Base-by-base conservation (phyloP, 2,329 filamentous ascomycete species). In the Cladophialophora chaetospira region DNA sequence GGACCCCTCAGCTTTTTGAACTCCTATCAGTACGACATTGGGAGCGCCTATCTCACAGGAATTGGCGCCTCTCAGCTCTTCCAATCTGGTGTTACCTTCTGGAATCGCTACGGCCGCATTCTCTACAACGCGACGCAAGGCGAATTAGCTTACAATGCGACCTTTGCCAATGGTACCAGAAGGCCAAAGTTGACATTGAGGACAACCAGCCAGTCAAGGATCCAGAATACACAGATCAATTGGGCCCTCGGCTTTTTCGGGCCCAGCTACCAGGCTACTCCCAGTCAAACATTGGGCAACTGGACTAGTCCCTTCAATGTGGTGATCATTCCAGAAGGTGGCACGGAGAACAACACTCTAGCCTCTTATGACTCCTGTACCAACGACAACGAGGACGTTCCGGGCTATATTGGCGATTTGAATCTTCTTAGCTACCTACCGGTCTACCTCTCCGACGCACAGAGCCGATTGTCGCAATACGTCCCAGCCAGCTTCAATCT, bases 221-320 rank as follows among this genome's bases (percentile, higher is more conserved):
- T 84, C 40, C 65, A 78, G 56, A 81, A 83, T 67, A 81, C 77
- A n/a, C 70, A 79, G 62, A 78, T 80, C 64, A 77, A 72, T 59
- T 81, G 79, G 79, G 73, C 77, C 1, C 69, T 81, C 2, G 78
- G 79, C 10, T 81, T 81, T 70, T 82, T 81, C 66, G 74, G 81
- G 36, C 75, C 76, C 6, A 77, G 72, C 21, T 79, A 74, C 71
- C 9, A 43, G 29, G 13, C 31, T 23, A 55, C 21, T 8, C 62
- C 73, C 3, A 68, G 76, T 44, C 71, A 73, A 3, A 70, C 64
- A 3, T 63, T 80, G n/a, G 65, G 64, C 10, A 71, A 73, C 60
- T 67, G 70, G n/a, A 72, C 74, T 9, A 80, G 76, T 58, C 43
- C 54, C 4, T 64, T 58, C 60, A 70, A 80, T 38, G 69, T 81